These are phyloP conservation scores for Sclerotinia minor DNA, from an alignment of 2,329 filamentous ascomycete genomes.

Conservation along the genomic window DNA sequence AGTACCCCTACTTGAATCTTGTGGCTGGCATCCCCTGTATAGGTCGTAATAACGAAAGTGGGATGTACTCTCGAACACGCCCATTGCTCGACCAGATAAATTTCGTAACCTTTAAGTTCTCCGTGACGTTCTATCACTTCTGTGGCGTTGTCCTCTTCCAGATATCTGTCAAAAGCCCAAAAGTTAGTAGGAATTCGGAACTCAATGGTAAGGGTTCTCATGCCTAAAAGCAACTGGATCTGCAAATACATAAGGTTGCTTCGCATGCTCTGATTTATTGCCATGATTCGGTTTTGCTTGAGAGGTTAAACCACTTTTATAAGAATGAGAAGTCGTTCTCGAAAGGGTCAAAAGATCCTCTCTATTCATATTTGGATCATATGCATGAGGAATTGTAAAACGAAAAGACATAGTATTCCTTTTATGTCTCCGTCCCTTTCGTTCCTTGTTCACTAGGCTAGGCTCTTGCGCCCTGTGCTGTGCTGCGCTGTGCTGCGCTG, in stretches of 20 bases:
- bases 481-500: slow-evolving; percentile 3
- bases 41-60: slow-evolving; percentile 88
- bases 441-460: slow-evolving; percentile 3
- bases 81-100: slow-evolving; percentile 97
- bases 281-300: slow-evolving; percentile 26
- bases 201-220: slow-evolving; percentile 10
- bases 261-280: slow-evolving; percentile 20
- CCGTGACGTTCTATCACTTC: slow-evolving; percentile 70
- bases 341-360: slow-evolving; percentile 39
- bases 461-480: slow-evolving; percentile 6
- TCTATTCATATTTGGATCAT: slow-evolving; percentile 40
- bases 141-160: slow-evolving; percentile 81
- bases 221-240: slow-evolving; percentile 64
- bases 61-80: slow-evolving; percentile 87
- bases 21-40: slow-evolving; percentile 82
- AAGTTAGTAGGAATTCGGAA: slow-evolving; percentile 9
- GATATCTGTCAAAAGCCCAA: slow-evolving; percentile 54
- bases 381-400: slow-evolving; percentile 33
- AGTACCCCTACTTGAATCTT: slow-evolving; percentile 77
- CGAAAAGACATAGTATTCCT: slow-evolving; percentile 33
- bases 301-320: slow-evolving; percentile 28
- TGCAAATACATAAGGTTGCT: slow-evolving; percentile 56
- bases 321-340: slow-evolving; percentile 32
- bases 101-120: slow-evolving; percentile 78
- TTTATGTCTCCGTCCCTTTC: slow-evolving; percentile 14